Percentiles rank a stretch among this genome's conserved stretches.
Conservation (phyloP, 139 green algal species). For the Mesostigma viride region DNA sequence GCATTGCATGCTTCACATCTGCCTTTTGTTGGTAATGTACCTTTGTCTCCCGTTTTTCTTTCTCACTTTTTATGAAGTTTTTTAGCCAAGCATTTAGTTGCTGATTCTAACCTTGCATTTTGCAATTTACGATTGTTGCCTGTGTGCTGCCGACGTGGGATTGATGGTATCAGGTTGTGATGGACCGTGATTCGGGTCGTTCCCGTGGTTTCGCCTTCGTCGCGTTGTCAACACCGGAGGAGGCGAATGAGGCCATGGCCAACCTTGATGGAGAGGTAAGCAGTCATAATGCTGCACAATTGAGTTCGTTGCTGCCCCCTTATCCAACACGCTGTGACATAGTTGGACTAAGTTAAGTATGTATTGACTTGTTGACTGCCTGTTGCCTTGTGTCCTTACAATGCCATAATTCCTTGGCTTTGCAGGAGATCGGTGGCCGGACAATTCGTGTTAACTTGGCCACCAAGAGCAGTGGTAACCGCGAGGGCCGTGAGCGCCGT, state of each 20-base stretch:
- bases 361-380: neutral
- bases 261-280: constrained; percentile 27
- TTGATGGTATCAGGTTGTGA: constrained; percentile 21
- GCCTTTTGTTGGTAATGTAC: neutral
- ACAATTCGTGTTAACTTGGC: constrained; percentile 32
- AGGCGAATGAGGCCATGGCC: constrained; percentile 20
- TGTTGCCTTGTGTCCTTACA: neutral
- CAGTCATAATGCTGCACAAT: constrained; percentile 2
- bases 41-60: neutral
- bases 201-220: constrained; percentile 63
- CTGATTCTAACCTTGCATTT: neutral
- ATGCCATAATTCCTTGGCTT: neutral
- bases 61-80: neutral
- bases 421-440: constrained; percentile 36
- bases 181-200: constrained; percentile 50
- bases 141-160: neutral
- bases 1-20: neutral
- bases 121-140: neutral
- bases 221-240: constrained; percentile 31
- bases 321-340: neutral
- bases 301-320: neutral
- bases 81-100: neutral
- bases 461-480: too few relatives aligned
- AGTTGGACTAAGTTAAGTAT: neutral
- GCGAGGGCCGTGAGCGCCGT: too few relatives aligned